Evolutionary conservation across 1,284 basidiomycete genomes (phyloP).

Genomic region (Sutorius eximius): DNA sequence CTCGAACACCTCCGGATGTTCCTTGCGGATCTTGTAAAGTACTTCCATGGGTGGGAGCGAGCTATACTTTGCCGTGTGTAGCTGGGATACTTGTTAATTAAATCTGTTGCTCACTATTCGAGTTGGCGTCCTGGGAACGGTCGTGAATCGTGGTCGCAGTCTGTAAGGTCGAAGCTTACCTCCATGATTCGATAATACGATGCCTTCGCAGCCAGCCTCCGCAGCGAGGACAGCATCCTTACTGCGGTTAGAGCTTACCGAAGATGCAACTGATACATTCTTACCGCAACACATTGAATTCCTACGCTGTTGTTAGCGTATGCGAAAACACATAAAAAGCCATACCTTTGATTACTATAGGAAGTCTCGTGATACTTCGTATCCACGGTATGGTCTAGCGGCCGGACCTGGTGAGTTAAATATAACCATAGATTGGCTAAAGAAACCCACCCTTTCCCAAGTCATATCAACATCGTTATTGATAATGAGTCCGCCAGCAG

Average conservation of each 20-base stretch:
- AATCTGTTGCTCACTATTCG: constrained; percentile 58
- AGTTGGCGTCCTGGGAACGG: constrained; percentile 67
- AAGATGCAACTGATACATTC: neutral
- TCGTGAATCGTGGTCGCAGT: constrained; percentile 4
- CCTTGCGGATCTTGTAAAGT: constrained; percentile 68
- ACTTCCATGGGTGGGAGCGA: constrained; percentile 75
- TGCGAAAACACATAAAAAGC: neutral
- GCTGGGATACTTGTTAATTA: neutral
- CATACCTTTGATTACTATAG: constrained; percentile 81
- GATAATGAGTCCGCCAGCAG: constrained; percentile 61
- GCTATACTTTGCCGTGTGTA: constrained; percentile 34
- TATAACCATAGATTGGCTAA: constrained; percentile 3
- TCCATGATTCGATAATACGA: constrained; percentile 90
- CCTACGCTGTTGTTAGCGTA: constrained; percentile 39
- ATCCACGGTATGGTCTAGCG: constrained; percentile 76
- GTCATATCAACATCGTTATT: constrained; percentile 73
- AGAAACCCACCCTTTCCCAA: constrained; percentile 55
- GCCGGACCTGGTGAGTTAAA: constrained; percentile 5
- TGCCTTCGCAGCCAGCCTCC: constrained; percentile 85
- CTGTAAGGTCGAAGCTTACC: constrained; percentile 49
- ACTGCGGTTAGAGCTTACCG: constrained; percentile 9
- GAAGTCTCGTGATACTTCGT: constrained; percentile 70
- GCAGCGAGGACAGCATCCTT: constrained; percentile 84
- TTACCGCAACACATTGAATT: constrained; percentile 74
- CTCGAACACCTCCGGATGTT: constrained; percentile 75